A percentile compares a stretch with the other conserved stretches of the same genome.
phyloP scores from a whole-genome alignment of 148 eudicot genomes.

The Simmondsia chinensis region DNA sequence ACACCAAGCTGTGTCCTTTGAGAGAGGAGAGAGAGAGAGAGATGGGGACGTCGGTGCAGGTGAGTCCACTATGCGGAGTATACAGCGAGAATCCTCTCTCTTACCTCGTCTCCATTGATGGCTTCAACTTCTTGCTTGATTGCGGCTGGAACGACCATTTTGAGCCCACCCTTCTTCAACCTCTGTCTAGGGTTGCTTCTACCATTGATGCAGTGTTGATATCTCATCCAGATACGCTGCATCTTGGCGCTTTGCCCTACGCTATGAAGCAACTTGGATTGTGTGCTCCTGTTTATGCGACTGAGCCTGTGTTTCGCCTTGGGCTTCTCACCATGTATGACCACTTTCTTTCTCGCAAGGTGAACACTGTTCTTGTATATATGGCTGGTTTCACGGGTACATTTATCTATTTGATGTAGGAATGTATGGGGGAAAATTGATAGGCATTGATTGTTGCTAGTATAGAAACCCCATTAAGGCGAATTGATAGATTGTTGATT shows the following conservation, averaged over 20 bases:
- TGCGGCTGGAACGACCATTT: slow-evolving; percentile 99
- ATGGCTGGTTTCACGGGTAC: neutral
- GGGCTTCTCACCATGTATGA: slow-evolving; percentile 92
- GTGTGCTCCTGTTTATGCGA: slow-evolving; percentile 74
- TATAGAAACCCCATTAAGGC: no score
- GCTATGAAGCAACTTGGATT: slow-evolving; percentile 81
- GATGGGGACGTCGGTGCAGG: slow-evolving; percentile 98
- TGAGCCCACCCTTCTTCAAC: slow-evolving; percentile 64
- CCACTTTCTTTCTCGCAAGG: slow-evolving; percentile 90
- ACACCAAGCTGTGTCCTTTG: neutral
- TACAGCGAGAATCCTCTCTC: slow-evolving; percentile 89
- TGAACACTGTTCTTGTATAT: slow-evolving; percentile 14
- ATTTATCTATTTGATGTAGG: slow-evolving; percentile 1
- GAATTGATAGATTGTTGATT: no score
- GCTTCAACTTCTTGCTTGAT: slow-evolving; percentile 81
- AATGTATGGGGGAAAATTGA: no score
- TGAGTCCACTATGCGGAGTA: slow-evolving; percentile 78
- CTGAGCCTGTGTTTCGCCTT: slow-evolving; percentile 87
- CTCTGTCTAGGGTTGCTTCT: slow-evolving; percentile 81
- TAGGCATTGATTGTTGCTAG: no score
- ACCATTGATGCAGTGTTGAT: slow-evolving; percentile 83
- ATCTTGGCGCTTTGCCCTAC: slow-evolving; percentile 91
- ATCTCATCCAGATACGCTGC: slow-evolving; percentile 83
- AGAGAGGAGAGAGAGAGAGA: slow-evolving; percentile 11
- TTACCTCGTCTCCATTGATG: slow-evolving; percentile 78